These are phyloP conservation scores for Cercospora sojina DNA, from an alignment of 2,329 filamentous ascomycete genomes.

Conservation along the genomic window DNA sequence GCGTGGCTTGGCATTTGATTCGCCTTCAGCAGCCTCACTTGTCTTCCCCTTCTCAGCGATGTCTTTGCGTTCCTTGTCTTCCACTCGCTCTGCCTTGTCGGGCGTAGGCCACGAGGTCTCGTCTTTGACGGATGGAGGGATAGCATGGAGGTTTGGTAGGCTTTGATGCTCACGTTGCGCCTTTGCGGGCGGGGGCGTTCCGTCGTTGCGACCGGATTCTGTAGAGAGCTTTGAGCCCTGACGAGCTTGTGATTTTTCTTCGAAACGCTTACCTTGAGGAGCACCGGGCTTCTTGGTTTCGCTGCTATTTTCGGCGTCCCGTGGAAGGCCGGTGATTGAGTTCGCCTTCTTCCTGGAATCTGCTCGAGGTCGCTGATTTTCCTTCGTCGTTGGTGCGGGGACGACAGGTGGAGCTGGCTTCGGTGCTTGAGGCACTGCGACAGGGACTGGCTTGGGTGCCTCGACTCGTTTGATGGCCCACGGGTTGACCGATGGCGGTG, in stretches of 20 bases:
- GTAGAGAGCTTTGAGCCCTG: conserved; percentile 24
- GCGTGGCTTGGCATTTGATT: conserved; percentile 53
- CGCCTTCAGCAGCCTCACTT: conserved; percentile 58
- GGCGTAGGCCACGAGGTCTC: conserved; percentile 86
- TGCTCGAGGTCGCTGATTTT: conserved; percentile 33
- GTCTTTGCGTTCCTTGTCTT: conserved; percentile 75
- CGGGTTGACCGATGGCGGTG: conserved; percentile 78
- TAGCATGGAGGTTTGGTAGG: conserved; percentile 27
- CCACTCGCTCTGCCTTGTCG: conserved; percentile 59
- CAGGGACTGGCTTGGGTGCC: conserved; percentile 55
- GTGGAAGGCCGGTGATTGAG: conserved; percentile 23
- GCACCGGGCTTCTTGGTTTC: conserved; percentile 26
- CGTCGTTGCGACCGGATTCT: conserved; percentile 19
- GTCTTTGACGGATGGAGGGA: conserved; percentile 69
- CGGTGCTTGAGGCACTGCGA: conserved; percentile 21
- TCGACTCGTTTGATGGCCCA: conserved; percentile 76
- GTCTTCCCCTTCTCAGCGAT: conserved; percentile 55
- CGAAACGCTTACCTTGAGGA: conserved; percentile 26
- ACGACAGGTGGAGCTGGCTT: conserved; percentile 18
- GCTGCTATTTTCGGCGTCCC: conserved; percentile 14
- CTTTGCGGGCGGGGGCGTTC: conserved; percentile 6
- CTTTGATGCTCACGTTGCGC: conserved; percentile 30
- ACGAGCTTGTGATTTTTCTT: conserved; percentile 19
- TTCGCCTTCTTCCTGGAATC: conserved; percentile 33
- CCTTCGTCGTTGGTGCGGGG: conserved; percentile 21